A percentile compares a stretch with the other conserved stretches of the same genome.
These are phyloP conservation scores for Rhodotorula sp. DNA, from an alignment of 1,284 basidiomycete species.

Conservation along the genomic window DNA sequence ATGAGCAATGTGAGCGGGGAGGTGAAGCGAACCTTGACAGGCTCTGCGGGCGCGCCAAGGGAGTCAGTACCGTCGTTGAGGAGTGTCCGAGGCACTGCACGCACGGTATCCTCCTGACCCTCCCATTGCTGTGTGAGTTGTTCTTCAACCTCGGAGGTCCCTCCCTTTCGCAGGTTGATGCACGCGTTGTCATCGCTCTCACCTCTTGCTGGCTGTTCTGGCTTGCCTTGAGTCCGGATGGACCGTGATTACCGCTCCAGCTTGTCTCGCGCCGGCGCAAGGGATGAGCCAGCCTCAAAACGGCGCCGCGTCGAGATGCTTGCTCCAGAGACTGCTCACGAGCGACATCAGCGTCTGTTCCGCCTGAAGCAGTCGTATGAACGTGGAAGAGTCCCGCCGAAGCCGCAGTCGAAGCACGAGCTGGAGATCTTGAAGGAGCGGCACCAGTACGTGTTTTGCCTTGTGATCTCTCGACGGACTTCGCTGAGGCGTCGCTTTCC, in stretches of 20 bases:
- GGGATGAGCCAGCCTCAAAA: not conserved
- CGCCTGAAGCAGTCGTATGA: conserved; percentile 2
- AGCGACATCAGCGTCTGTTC: conserved; percentile 31
- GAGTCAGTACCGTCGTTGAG: not conserved
- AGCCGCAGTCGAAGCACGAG: conserved; percentile 45
- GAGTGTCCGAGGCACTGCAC: not conserved
- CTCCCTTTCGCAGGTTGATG: not conserved
- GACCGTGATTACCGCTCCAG: not conserved
- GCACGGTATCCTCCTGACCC: conserved; percentile 39
- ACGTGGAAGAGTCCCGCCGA: conserved; percentile 4
- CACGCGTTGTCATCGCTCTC: too few species aligned
- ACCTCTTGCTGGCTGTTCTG: too few species aligned
- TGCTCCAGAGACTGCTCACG: conserved; percentile 30
- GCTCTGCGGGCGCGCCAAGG: conserved; percentile 9
- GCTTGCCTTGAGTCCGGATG: not conserved
- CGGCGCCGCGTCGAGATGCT: conserved; percentile 11
- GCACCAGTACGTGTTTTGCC: conserved; percentile 48
- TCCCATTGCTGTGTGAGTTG: conserved; percentile 20
- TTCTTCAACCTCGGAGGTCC: not conserved
- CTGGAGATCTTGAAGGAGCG: conserved; percentile 55
- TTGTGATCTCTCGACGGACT: not conserved
- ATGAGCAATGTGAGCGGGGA: not conserved
- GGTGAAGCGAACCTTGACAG: conserved; percentile 25
- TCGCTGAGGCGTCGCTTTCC: too few species aligned
- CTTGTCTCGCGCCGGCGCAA: not conserved